These are phyloP conservation scores for Camillea tinctor DNA, from an alignment of 2,329 filamentous ascomycete species.

Conservation along the genomic window DNA sequence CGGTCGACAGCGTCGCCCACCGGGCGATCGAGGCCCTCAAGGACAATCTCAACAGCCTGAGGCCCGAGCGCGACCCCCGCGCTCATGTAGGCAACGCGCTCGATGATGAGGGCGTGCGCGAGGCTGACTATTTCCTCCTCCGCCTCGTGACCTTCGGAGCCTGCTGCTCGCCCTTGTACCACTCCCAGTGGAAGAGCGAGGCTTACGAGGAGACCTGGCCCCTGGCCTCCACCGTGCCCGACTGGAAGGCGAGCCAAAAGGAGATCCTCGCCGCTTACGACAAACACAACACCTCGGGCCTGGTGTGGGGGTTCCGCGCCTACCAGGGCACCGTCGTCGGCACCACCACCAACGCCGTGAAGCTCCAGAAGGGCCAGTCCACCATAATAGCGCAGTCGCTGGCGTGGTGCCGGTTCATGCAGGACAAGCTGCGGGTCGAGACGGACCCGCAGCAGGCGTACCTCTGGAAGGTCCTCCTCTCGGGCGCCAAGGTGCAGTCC, in stretches of 20 bases:
- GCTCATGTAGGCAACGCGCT: constrained; percentile 2
- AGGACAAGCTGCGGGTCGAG: constrained; percentile 7
- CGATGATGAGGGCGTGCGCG: constrained; percentile 19
- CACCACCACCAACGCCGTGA: background rate
- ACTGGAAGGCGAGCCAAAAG: background rate
- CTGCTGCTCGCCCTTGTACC: constrained; percentile 10
- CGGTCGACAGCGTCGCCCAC: constrained; percentile 14
- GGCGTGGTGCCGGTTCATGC: constrained; percentile 10
- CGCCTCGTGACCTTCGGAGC: constrained; percentile 14
- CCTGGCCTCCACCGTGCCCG: constrained; percentile 1
- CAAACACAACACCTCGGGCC: constrained; percentile 9
- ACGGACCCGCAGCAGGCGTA: constrained; percentile 4
- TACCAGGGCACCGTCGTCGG: constrained; percentile 3
- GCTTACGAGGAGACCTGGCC: constrained; percentile 4
- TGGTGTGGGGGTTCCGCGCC: constrained; percentile 13
- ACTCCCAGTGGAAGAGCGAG: constrained; percentile 6
- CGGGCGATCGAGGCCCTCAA: constrained; percentile 9
- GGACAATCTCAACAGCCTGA: constrained; percentile 5
- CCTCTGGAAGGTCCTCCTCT: constrained; percentile 12
- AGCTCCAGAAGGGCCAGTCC: constrained; percentile 9
- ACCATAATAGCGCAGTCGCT: constrained; percentile 2
- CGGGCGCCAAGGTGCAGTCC: constrained; percentile 14
- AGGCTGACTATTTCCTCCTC: constrained; percentile 17
- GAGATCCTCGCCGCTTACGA: constrained; percentile 9
- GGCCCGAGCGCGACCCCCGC: background rate